Conservation (phyloP, 208 protist species). For the Histomonas meleagridis region DNA sequence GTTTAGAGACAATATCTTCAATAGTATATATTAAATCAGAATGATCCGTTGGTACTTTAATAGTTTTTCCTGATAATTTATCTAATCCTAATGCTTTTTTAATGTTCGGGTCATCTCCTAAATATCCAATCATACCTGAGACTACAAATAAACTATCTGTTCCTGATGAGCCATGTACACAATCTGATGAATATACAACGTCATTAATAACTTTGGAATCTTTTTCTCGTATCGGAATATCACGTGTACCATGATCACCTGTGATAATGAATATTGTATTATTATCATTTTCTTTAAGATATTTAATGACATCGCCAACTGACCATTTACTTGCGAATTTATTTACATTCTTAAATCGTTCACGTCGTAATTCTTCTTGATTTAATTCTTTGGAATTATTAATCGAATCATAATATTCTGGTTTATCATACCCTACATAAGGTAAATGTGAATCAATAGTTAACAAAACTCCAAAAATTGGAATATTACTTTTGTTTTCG, state of each 20-base stretch:
- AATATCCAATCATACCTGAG: neutral
- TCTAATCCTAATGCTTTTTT: neutral
- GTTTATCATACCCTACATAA: neutral
- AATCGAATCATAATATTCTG: neutral
- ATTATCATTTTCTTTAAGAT: neutral
- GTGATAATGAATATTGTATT: neutral
- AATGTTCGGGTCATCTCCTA: neutral
- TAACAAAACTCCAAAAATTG: neutral
- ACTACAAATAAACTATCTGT: neutral
- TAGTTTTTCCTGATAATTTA: neutral
- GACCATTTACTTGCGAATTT: neutral
- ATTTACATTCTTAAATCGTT: neutral
- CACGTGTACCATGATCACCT: constrained; percentile 23
- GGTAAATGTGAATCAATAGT: neutral
- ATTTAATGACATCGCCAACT: neutral
- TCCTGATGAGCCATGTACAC: neutral
- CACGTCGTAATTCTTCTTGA: no score
- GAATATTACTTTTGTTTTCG: neutral
- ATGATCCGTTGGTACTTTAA: neutral
- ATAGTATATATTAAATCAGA: neutral
- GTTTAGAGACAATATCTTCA: neutral
- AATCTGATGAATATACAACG: neutral
- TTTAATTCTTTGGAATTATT: neutral
- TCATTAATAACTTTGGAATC: neutral
- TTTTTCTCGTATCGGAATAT: neutral